Evolutionary conservation across 306 rosid species (phyloP), one percentile per base, ranked within the genome.

Genomic region (Trifolium pratense): DNA sequence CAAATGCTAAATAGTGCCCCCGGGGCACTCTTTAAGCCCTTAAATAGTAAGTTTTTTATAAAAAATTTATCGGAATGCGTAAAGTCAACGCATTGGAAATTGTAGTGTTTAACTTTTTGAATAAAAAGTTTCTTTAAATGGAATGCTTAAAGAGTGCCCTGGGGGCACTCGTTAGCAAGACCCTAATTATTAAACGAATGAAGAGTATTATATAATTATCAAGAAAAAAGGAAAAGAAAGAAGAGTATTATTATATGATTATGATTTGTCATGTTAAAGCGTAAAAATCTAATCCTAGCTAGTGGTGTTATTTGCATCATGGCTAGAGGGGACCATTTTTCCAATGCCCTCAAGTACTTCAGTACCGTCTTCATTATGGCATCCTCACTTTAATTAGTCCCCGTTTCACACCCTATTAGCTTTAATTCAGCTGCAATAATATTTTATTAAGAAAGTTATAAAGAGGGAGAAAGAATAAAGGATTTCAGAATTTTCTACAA

Each of bases 281-380:
- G 9, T 9, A 61, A 68, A 83, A 71, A 66, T 82, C 34, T 71
- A 81, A 75, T 73, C 66, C 16, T 37, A 18, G 17, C 80, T 52
- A 79, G 79, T 70, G 85, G 77, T 69, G 85, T 79, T 87, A 73
- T 21, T 61, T 68, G 66, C 78, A 78, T 88, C 45, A 85, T 85
- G 71, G 76, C 71, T 75, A 48, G 72, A 37, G 86, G 91, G 92
- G 89, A 76, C 92, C 85, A 79, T 66, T 70, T 20, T 71, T 75
- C 79, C 66, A 69, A 17, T 53, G 85, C 88, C 70, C 81, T 89
- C 90, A 65, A 86, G 89, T 86, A 84, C 84, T 64, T 37, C 68
- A 63, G 75, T 58, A 42, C 82, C 79, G 16, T 63, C 85, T 76
- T 83, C 87, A 89, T 91, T 72, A 86, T 86, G 74, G 26, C 86